These are phyloP conservation scores for Trichoderma endophyticum DNA, from an alignment of 2,329 filamentous ascomycete genomes.

Conservation along the genomic window DNA sequence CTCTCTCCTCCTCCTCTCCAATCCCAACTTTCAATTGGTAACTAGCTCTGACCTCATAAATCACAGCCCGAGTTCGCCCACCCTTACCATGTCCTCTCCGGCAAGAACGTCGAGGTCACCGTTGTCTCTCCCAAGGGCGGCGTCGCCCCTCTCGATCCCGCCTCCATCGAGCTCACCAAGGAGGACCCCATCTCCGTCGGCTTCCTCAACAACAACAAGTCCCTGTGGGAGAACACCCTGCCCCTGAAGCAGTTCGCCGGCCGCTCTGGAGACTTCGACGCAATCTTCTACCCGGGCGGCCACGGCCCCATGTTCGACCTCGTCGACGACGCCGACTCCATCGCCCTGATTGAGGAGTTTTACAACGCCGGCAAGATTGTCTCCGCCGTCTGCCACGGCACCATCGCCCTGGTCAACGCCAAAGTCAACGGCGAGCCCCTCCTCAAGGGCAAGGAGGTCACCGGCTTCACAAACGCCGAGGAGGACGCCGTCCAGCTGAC, in stretches of 20 bases:
- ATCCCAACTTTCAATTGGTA: neutral
- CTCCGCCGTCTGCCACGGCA: slow-evolving; percentile 67
- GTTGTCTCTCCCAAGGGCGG: slow-evolving; percentile 63
- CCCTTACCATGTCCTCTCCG: slow-evolving; percentile 56
- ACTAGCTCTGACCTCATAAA: neutral
- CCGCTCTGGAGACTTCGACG: slow-evolving; percentile 59
- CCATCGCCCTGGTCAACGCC: slow-evolving; percentile 59
- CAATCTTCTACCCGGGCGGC: slow-evolving; percentile 56
- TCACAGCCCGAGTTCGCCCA: slow-evolving; percentile 61
- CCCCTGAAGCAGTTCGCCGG: slow-evolving; percentile 56
- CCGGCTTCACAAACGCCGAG: slow-evolving; percentile 61
- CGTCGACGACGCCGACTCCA: slow-evolving; percentile 52
- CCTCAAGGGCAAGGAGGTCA: slow-evolving; percentile 55
- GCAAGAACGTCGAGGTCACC: slow-evolving; percentile 49
- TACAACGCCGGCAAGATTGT: slow-evolving; percentile 59
- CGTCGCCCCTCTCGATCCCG: slow-evolving; percentile 58
- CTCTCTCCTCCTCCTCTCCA: neutral
- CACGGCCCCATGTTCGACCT: slow-evolving; percentile 68
- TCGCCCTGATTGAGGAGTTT: slow-evolving; percentile 61
- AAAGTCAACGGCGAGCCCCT: slow-evolving; percentile 52
- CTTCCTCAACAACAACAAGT: slow-evolving; percentile 55
- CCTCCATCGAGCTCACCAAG: slow-evolving; percentile 54
- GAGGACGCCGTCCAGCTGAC: slow-evolving; percentile 46
- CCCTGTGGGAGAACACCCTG: slow-evolving; percentile 61
- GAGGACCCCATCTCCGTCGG: slow-evolving; percentile 48